Base-by-base conservation (phyloP, 495 filamentous ascomycete species). In the Trichoderma reesei region DNA sequence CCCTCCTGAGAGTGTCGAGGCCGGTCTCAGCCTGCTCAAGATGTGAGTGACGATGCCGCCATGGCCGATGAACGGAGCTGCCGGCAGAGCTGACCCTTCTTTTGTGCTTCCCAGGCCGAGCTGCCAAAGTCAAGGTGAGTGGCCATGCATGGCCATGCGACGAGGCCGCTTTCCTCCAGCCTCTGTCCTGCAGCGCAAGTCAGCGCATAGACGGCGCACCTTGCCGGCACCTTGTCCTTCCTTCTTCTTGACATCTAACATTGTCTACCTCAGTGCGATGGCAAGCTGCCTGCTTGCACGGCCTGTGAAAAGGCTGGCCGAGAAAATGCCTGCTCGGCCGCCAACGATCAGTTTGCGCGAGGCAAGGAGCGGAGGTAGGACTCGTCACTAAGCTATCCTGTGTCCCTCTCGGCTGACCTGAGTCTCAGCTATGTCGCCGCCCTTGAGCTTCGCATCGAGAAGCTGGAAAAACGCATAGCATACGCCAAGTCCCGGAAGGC, bases 1-100 rank as follows among this genome's bases (percentile, higher is more conserved):
- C 93, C 31, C 75, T 93, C 63, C 80, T 98, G 66, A 88, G 90
- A 72, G 93, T 98, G 60, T 93, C 89, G 70, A 84, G 93, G 60
- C 92, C 93, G 5, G 92, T 96, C 41, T 91, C 91, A 64, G 93
- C 93, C 5, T 98, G 93, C 75, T 91, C 90, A 61, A 86, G 90
- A 81, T 98, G 93, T 83, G 65, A 78, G 79, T 73, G 18, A 62
- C 51, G 26, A 16, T 60, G 41, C 6, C 59, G 26, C 38, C 61
- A 46, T 36, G 36, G 18, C 41, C 3, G 11, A 56, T 37, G 51
- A 10, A 46, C 61, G 59, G 41, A 13, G 16, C 39, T n/a, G 56
- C 13, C 41, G 3, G 44, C 33, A 11, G 38, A 46, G 10, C 61
- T 63, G 14, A 56, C 9, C 16, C 41, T 36, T 31, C 66, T 71